Evolutionary conservation across 2,329 filamentous ascomycete genomes (phyloP), one percentile per base, ranked within the genome.

Genomic region (Fusarium tupiense): DNA sequence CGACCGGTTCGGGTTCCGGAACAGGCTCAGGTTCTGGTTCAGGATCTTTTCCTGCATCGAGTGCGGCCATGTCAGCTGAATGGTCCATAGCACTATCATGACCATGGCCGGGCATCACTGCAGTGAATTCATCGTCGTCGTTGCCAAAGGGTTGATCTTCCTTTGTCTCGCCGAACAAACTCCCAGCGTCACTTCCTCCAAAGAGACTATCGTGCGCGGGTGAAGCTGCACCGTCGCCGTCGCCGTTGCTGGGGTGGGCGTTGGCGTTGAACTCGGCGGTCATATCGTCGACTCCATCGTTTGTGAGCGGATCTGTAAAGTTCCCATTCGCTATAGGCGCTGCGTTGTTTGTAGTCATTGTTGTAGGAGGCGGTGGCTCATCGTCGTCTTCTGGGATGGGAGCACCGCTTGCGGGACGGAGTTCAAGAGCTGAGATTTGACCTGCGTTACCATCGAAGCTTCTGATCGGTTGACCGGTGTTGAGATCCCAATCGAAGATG

Each of bases 401-500:
- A 0, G 94, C 83, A 38, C 90, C 92, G 31, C 91, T 94, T 61
- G 92, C 87, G 5, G 96, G 96, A 7, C 96, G 89, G 65, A 94
- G 89, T 82, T 98, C 95, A 46, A 99, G 91, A 5, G 94, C 91
- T 5, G 94, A 96, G 67, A 98, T 95, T 80, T 99, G 96, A 11
- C 93, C 88, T 20, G 92, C 93, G 61, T 88, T 94, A 5, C 93
- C 92, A 53, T 92, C 91, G 78, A 96, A 99, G 9, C 89, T 88
- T 17, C 95, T 90, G 73, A 91, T 91, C 12, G 93, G 87, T 77
- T 93, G 88, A 1, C 96, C 96, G 3, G 91, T 96, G 78, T 98
- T 94, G 33, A 99, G 83, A 81, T 98, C 96, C 96, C 96, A 99
- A 80, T 98, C 95, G 61, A 95, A 89, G 2, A 98, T 92, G 24